Base-by-base conservation (phyloP, 345 rosid species). In the Conringia planisiliqua region DNA sequence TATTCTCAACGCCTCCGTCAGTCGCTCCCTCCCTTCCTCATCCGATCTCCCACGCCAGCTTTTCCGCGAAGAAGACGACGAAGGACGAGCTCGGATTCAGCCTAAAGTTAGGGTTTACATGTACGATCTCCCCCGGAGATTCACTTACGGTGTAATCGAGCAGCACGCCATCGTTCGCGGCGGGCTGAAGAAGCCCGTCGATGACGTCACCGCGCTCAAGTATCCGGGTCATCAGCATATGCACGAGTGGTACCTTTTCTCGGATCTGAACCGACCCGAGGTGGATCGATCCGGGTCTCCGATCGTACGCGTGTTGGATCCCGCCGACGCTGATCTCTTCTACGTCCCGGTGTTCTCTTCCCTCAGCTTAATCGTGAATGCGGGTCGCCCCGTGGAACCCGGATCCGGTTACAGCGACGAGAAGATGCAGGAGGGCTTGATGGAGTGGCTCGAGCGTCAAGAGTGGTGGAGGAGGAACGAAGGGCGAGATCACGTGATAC, bases 211-310 rank as follows among this genome's bases (percentile, higher is more conserved):
- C 17, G 47, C 67, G 39, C 81, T 85, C 65, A 89, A 80, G 70
- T 95, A 95, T 75, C 99, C 99, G 8, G 98, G 98, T 16, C 99
- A 95, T 84, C 99, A 95, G 79, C 99, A 95, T 78, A 95, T 92
- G 99, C 98, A 90, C 27, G 99, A 95, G 76, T 95, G 99, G 99
- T 87, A 83, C 77, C 81, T 95, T 22, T 95, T 83, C 78, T 78
- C 88, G 42, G 99, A 95, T 69, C 79, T 95, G 11, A 78, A 43
- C 64, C 86, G 85, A 1, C 88, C 88, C 58, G 86, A 86, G 1
- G 16, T 48, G n/a, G 90, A 87, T 4, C 88, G 90, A 74, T 17
- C 80, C 60, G 89, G 87, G 17, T 95, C 97, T 20, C 88, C 96
- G 0, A 75, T 92, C 0, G 26, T 66, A 2, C 85, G 83, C 61